phyloP scores from a whole-genome alignment of 805 yeast genomes.

The Wickerhamiella cacticola region DNA sequence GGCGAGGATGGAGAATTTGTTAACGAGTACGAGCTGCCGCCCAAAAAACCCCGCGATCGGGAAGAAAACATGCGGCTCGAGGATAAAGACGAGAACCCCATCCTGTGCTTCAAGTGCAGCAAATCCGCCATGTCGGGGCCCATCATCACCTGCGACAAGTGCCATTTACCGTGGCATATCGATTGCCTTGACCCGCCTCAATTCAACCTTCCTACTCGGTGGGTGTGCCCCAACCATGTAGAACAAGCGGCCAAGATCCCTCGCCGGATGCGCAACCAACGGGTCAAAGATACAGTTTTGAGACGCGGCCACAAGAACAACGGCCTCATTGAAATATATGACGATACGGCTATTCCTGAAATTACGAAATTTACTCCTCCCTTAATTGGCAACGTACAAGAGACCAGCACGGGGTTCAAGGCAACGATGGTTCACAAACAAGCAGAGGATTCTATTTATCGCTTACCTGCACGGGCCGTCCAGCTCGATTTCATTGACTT shows the following conservation, averaged over 20 bases:
- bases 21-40: conserved; percentile 32
- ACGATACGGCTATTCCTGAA: conserved; percentile 33
- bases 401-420: neutral
- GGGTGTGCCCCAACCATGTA: conserved; percentile 88
- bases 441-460: conserved; percentile 35
- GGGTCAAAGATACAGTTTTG: conserved; percentile 43
- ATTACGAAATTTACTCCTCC: conserved; percentile 16
- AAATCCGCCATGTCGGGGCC: conserved; percentile 49
- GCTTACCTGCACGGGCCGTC: conserved; percentile 57
- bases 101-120: conserved; percentile 67
- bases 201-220: conserved; percentile 57
- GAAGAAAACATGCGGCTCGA: conserved; percentile 31
- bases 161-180: conserved; percentile 74
- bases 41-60: conserved; percentile 15
- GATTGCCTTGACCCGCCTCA: conserved; percentile 76
- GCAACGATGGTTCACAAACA: conserved; percentile 8
- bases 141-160: conserved; percentile 69
- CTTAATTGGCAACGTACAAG: conserved; percentile 7
- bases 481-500: conserved; percentile 55
- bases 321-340: conserved; percentile 47
- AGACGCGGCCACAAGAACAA: conserved; percentile 41
- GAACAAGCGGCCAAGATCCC: conserved; percentile 28
- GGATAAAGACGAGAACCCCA: conserved; percentile 56
- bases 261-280: conserved; percentile 31
- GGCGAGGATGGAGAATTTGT: conserved; percentile 61